Evolutionary conservation across 495 filamentous ascomycete genomes (phyloP), one percentile per base, ranked within the genome.

Genomic region (Physcia stellaris): DNA sequence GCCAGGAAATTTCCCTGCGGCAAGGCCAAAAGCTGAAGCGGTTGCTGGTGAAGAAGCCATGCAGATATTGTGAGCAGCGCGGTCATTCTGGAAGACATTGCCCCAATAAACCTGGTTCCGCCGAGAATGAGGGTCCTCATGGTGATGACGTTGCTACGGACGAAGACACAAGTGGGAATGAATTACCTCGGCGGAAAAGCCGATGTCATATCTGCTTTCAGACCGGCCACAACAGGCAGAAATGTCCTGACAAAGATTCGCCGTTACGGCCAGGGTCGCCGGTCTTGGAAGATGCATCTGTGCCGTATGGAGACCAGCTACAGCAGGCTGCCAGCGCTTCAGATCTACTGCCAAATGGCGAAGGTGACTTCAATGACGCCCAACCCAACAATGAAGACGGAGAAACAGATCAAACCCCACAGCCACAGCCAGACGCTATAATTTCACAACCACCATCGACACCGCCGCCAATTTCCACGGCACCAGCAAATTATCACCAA

Each of bases 1-100:
- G 50, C 2, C 50, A 53, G 16, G 41, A 47, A 22, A 49, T 53
- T 4, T 43, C 50, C 13, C 31, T 41, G 11, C 40, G 50, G 4
- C 50, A 53, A 30, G 47, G 47, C 6, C 50, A 53, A 30, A 53
- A 53, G 17, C 47, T 53, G 7, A 53, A 53, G 31, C 37, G 43
- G 7, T 38, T 31, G 3, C 35, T 53, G 20, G 49, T 41, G 6
- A 35, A 39, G 10, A 41, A 43, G 27, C 50, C 50, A 11, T 53
- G 50, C 33, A 38, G 50, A 9, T 42, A 53, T 16, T 53, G 50
- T 40, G 40, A 43, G 30, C 37, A 27, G 16, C 27, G 41, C 12
- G 50, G 50, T 26, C 50, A 53, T 22, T 50, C 42, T 10, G 41
- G 40, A 24, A 37, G 35, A 33, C 38, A 41, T 29, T 53, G 50